A percentile compares a stretch with the other conserved stretches of the same genome.
phyloP scores from a whole-genome alignment of 306 rosid genomes.

The Benincasa hispida region DNA sequence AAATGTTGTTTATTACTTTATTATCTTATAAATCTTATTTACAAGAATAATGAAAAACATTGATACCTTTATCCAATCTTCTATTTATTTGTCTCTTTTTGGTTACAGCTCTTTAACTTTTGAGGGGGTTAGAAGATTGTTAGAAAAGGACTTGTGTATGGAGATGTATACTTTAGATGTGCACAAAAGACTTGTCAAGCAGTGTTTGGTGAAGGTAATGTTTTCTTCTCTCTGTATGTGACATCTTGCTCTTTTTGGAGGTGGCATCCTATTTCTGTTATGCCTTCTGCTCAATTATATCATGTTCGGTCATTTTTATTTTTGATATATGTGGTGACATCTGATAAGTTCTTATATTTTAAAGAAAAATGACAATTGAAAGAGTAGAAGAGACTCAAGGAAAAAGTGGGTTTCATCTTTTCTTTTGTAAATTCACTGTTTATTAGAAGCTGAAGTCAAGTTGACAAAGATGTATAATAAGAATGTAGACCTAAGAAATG shows the following conservation, averaged over 20 bases:
- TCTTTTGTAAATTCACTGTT: background rate
- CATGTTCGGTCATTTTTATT: background rate
- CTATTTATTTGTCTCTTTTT: background rate
- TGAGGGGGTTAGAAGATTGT: constrained; percentile 84
- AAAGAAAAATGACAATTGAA: background rate
- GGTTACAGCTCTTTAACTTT: constrained; percentile 79
- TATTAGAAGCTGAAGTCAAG: background rate
- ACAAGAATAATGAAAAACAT: background rate
- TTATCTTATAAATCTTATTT: background rate
- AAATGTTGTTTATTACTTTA: background rate
- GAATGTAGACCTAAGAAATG: background rate
- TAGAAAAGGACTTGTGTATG: constrained; percentile 74
- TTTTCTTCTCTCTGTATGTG: background rate
- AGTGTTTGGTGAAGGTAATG: constrained; percentile 57
- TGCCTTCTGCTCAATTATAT: background rate
- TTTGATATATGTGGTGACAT: background rate
- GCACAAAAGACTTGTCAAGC: constrained; percentile 74
- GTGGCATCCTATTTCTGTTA: background rate
- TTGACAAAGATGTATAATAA: background rate
- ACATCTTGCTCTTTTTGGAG: background rate
- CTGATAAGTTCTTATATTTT: background rate
- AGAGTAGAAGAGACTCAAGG: background rate
- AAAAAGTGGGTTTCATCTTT: background rate
- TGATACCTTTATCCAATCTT: background rate
- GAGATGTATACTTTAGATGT: constrained; percentile 55